These are phyloP conservation scores for Aspergillus texensis DNA, from an alignment of 2,329 filamentous ascomycete species.

Conservation along the genomic window DNA sequence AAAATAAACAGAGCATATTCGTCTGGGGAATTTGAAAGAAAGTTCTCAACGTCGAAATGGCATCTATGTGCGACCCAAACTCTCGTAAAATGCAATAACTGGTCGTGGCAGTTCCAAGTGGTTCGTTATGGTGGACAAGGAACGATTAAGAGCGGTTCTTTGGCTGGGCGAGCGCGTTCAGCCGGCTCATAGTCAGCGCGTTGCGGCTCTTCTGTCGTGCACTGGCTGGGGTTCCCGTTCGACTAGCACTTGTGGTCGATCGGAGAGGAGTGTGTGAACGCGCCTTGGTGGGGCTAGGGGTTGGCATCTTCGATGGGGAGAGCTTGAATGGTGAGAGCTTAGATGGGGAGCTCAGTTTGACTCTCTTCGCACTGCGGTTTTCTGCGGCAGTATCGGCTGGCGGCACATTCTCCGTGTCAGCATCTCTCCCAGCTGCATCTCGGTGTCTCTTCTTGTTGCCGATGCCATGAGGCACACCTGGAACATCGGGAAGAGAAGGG, in stretches of 20 bases:
- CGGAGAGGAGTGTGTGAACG: constrained; percentile 37
- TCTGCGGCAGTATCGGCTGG: constrained; percentile 26
- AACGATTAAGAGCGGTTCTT: constrained; percentile 40
- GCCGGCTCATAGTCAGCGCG: constrained; percentile 47
- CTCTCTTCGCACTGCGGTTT: constrained; percentile 38
- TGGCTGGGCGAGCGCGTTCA: constrained; percentile 52
- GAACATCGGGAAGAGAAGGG: constrained; percentile 17
- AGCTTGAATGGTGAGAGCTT: constrained; percentile 5
- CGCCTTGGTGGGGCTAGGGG: constrained; percentile 39
- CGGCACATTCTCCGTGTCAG: constrained; percentile 37
- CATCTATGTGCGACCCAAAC: constrained; percentile 13
- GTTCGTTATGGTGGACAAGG: neutral
- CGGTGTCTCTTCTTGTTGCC: constrained; percentile 45
- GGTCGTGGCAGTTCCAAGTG: neutral
- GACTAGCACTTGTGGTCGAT: constrained; percentile 18
- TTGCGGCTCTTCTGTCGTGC: constrained; percentile 32
- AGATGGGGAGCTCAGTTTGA: constrained; percentile 35
- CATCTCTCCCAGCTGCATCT: constrained; percentile 34
- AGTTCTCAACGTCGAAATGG: constrained; percentile 2
- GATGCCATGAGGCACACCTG: constrained; percentile 41
- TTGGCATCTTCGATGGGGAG: constrained; percentile 13
- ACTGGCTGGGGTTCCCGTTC: constrained; percentile 33
- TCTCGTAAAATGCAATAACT: constrained; percentile 8
- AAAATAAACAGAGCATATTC: constrained; percentile 10
- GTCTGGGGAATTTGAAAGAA: constrained; percentile 4